Evolutionary conservation across 1,284 basidiomycete genomes (phyloP).

Genomic region (Rhodotorula sp.): DNA sequence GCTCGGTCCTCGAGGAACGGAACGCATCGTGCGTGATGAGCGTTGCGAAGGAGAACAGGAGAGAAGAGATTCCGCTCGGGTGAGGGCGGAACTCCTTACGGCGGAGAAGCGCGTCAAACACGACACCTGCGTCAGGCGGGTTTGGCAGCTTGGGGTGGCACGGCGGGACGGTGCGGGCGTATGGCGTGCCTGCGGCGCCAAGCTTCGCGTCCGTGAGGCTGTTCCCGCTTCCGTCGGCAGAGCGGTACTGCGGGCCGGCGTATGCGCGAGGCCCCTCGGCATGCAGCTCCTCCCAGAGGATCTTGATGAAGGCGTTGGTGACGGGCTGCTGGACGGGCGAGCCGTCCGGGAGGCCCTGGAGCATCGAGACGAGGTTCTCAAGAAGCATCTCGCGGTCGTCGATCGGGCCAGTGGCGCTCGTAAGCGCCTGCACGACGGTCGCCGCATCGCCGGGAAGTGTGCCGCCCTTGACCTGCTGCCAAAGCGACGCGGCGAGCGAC

Average conservation of each 20-base stretch:
- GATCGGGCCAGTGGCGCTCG: background rate
- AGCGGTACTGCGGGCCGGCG: constrained; percentile 30
- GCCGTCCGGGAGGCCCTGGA: constrained; percentile 6
- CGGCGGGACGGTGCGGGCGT: constrained; percentile 39
- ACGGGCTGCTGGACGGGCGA: constrained; percentile 5
- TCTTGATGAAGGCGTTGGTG: constrained; percentile 17
- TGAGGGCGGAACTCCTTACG: constrained; percentile 66
- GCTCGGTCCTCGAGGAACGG: constrained; percentile 58
- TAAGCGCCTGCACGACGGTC: background rate
- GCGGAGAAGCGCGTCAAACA: constrained; percentile 74
- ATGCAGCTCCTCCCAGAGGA: constrained; percentile 36
- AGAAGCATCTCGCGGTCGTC: constrained; percentile 37
- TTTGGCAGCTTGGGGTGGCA: constrained; percentile 33
- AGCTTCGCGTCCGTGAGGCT: constrained; percentile 24
- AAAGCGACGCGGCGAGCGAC: background rate
- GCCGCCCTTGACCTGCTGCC: constrained; percentile 6
- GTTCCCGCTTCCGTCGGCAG: constrained; percentile 36
- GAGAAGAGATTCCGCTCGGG: constrained; percentile 69
- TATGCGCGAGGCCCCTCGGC: constrained; percentile 19
- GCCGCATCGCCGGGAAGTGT: background rate
- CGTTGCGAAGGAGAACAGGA: constrained; percentile 70
- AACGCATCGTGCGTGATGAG: constrained; percentile 74
- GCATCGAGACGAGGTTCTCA: background rate
- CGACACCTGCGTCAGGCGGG: constrained; percentile 71
- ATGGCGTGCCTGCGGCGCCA: constrained; percentile 31